Base-by-base conservation (phyloP, 2,329 filamentous ascomycete species). In the Stachybotrys echinatus region DNA sequence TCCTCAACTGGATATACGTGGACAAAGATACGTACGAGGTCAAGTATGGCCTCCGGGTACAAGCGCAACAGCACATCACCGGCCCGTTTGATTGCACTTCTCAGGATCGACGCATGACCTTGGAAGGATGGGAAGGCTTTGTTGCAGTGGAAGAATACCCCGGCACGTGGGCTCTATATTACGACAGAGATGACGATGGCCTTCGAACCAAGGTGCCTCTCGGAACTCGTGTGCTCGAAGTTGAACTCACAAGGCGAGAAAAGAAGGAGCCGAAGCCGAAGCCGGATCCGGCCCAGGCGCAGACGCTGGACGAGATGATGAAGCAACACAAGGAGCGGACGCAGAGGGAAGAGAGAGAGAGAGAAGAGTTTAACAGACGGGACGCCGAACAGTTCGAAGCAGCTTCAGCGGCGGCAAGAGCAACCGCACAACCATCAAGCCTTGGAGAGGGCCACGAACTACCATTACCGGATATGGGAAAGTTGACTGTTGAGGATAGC, bases 201-300 rank as follows among this genome's bases (percentile, higher is more conserved):
- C 55, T 80, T 23, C 61, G 54, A 42, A 62, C 60, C 1, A 80
- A 76, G 56, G 63, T 81, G 4, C 66, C 70, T 1, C 61, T 65
- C 46, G 76, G 73, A 3, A 76, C 71, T 3, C 66, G 73, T 12
- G 73, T 83, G 1, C 66, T 84, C 6, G 80, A 83, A 48, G 62
- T 84, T 3, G 79, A 83, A 58, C 61, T 84, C 21, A 67, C 67
- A 2, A 68, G 79, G 12, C 73, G 73, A 19, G 80, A 84, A 58
- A 75, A 62, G 50, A 63, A 63, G 48, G 60, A 60, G 23, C 58
- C 55, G 19, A 61, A 61, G 51, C 59, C 59, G 18, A 54, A 50
- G 20, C 49, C 52, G n/a, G 53, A 62, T 3, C 54, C 53, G 4
- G 37, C 48, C 2, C 42, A 45, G 3, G 53, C 59, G n/a, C 58